Conservation (phyloP, 306 rosid genomes). For the Carpinus viminea region DNA sequence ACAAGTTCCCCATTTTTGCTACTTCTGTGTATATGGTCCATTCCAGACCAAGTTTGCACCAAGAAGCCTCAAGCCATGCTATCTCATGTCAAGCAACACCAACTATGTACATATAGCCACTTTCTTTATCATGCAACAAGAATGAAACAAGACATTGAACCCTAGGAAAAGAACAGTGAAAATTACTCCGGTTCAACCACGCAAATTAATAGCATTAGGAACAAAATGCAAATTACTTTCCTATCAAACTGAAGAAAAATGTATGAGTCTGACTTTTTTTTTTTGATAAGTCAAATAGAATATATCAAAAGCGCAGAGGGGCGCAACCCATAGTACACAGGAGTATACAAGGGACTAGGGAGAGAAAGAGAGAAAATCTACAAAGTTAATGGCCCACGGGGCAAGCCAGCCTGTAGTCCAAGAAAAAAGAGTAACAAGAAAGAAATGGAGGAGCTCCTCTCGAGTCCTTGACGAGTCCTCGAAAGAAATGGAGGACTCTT, state of each 20-base stretch:
- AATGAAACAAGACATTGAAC: not conserved
- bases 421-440: no score
- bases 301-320: no score
- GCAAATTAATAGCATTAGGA: not conserved
- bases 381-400: no score
- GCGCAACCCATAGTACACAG: no score
- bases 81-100: not conserved
- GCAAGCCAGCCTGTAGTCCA: no score
- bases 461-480: no score
- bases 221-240: not conserved
- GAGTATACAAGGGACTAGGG: no score
- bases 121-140: not conserved
- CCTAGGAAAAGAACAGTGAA: not conserved
- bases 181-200: not conserved
- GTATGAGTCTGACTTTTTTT: not conserved
- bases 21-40: not conserved
- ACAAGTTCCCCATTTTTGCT: slow-evolving; percentile 2
- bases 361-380: no score
- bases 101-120: not conserved
- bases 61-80: not conserved
- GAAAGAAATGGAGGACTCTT: no score
- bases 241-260: not conserved
- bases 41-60: not conserved
- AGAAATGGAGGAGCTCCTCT: no score
- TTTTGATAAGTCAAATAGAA: no score